Percentiles rank a stretch among this genome's conserved stretches.
Conservation (phyloP, 495 filamentous ascomycete species). For the Alectoria sarmentosa region DNA sequence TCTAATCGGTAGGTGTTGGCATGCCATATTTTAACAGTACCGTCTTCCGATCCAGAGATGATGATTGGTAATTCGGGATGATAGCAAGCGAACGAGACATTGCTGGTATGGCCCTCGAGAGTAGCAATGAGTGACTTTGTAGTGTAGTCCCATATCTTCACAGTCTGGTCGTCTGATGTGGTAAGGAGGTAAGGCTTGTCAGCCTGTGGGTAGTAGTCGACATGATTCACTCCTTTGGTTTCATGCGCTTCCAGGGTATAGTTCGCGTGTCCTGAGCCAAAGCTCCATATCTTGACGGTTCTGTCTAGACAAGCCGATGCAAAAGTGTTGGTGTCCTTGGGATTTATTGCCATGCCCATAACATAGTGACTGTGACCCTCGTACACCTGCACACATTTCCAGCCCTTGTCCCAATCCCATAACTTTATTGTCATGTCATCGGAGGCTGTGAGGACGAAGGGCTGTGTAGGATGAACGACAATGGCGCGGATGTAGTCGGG, state of each 20-base stretch:
- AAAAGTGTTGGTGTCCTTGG: constrained; percentile 98
- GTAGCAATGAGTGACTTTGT: constrained; percentile 96
- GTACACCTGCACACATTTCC: constrained; percentile 97
- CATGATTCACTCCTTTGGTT: constrained; percentile 95
- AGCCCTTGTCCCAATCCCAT: constrained; percentile 98
- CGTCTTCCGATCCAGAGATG: constrained; percentile 97
- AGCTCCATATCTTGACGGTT: constrained; percentile 97
- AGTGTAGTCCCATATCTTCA: constrained; percentile 98
- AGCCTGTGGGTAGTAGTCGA: constrained; percentile 94
- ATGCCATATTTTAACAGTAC: constrained; percentile 98
- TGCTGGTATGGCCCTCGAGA: constrained; percentile 93
- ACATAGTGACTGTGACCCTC: constrained; percentile 98
- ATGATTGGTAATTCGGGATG: constrained; percentile 96
- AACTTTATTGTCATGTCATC: constrained; percentile 99
- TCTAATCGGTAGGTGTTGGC: constrained; percentile 94
- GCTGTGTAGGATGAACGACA: constrained; percentile 91
- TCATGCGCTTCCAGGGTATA: constrained; percentile 97
- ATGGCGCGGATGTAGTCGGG: constrained; percentile 99
- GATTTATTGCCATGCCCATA: constrained; percentile 99
- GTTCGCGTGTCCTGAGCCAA: constrained; percentile 83
- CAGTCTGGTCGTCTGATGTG: constrained; percentile 88
- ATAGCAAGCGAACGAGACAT: constrained; percentile 98
- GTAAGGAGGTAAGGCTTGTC: constrained; percentile 97
- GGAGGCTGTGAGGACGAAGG: constrained; percentile 90
- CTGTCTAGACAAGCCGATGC: constrained; percentile 94